Percentiles rank a stretch among this genome's conserved stretches.
phyloP scores from a whole-genome alignment of 441 rosid species.

The Populus hybrid region DNA sequence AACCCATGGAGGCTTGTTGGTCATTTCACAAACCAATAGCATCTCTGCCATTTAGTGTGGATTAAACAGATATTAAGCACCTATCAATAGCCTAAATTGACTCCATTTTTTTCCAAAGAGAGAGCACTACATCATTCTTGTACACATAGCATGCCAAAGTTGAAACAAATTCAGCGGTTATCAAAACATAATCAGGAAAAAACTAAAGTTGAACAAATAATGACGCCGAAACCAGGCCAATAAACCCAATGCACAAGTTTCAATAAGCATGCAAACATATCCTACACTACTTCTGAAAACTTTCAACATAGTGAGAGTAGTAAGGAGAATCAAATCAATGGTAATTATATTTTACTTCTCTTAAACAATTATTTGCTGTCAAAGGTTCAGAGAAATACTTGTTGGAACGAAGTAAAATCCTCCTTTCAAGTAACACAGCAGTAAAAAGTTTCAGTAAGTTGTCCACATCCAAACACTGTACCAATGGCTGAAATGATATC shows the following conservation, averaged over 20 bases:
- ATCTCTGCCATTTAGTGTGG: background rate
- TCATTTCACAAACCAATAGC: background rate
- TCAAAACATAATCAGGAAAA: background rate
- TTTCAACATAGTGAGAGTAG: background rate
- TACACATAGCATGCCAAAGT: background rate
- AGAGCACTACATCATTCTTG: too few species aligned
- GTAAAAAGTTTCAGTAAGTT: constrained; percentile 86
- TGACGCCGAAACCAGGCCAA: background rate
- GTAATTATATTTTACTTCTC: background rate
- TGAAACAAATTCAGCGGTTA: background rate
- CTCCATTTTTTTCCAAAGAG: too few species aligned
- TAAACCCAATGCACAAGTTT: background rate
- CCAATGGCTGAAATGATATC: constrained; percentile 95
- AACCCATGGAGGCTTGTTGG: background rate
- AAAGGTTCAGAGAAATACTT: constrained; percentile 50
- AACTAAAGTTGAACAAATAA: background rate
- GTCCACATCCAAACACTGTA: constrained; percentile 95
- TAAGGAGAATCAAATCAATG: constrained; percentile 1
- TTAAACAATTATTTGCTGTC: background rate
- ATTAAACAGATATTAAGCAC: background rate
- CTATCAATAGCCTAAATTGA: too few species aligned
- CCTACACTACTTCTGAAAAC: background rate
- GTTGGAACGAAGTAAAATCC: constrained; percentile 90
- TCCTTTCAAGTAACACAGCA: constrained; percentile 88
- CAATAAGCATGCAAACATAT: background rate